Evolutionary conservation across 768 basidiomycete genomes (phyloP).

Genomic region (Roridomyces roridus): DNA sequence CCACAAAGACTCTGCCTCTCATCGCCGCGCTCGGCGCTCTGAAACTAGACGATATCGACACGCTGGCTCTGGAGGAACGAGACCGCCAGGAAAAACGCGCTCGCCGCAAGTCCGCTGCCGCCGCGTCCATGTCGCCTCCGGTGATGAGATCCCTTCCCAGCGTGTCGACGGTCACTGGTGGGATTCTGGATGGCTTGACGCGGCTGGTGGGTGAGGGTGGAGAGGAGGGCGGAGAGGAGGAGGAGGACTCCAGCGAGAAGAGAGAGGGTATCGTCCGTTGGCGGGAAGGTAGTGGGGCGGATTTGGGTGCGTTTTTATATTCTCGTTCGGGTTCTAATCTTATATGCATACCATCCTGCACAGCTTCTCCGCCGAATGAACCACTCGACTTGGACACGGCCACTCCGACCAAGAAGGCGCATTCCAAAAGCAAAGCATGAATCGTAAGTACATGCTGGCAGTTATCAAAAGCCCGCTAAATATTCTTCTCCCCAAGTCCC

Average conservation of each 20-base stretch:
- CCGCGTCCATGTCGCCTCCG: background rate
- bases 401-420: conserved; percentile 12
- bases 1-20: background rate
- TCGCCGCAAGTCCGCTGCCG: conserved; percentile 12
- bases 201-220: conserved; percentile 5
- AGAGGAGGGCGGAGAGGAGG: background rate
- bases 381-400: background rate
- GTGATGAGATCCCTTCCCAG: conserved; percentile 16
- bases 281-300: conserved; percentile 14
- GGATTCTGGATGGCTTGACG: conserved; percentile 20
- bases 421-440: background rate
- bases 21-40: background rate
- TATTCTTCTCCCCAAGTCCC: too few species aligned
- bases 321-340: background rate
- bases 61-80: conserved; percentile 15
- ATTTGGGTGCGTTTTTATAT: too few species aligned
- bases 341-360: background rate
- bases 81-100: conserved; percentile 19
- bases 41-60: conserved; percentile 1
- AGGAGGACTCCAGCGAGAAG: conserved; percentile 1
- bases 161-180: conserved; percentile 21
- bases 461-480: too few species aligned
- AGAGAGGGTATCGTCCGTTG: conserved; percentile 11
- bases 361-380: background rate
- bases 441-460: too few species aligned